Evolutionary conservation across 176 grass and related monocot genomes (phyloP), one percentile per base, ranked within the genome.

Genomic region (Aegilops bicornis): DNA sequence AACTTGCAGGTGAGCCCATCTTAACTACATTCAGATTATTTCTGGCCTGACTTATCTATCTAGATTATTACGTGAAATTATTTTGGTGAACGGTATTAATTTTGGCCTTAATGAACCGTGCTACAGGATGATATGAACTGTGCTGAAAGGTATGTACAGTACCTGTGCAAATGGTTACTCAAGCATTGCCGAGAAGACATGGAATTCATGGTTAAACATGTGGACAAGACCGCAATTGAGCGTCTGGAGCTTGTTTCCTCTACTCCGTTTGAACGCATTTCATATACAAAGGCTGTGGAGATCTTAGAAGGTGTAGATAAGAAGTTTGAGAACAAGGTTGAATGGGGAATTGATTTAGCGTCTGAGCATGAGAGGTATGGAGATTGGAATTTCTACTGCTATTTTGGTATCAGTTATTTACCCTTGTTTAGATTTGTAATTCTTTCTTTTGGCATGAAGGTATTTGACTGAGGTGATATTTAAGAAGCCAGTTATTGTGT

Each of bases 291-390:
- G 68, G 91, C 96, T 76, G 93, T 95, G 64, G 83, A 95, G 79
- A 80, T 98, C 71, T 92, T 95, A 76, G 63, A 84, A 79, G 90
- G 91, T 80, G 95, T 91, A 13, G 84, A 69, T 37, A 95, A 84
- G 86, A 92, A 96, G 82, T 98, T 95, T 60, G 96, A 96, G 10
- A 96, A 94, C 76, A 86, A 91, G 69, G 96, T 98, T 12, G 93
- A 98, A 89, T 98, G 96, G 96, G 96, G 96, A 83, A 98, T 96
- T 61, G 96, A 98, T 85, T 94, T 98, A 78, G 91, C 96, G 11
- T 98, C 96, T 79, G 96, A 98, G 88, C 93, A 98, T 85, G 96
- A 94, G 90, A 94, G 96, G 96, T 98, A 69, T 71, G 59, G 9
- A 80, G 14, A 77, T 43, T 10, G 33, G 14, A 69, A 75, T 63